Percentiles rank a stretch among this genome's conserved stretches.
Evolutionary conservation across 306 rosid species (phyloP).

Genomic region (Acacia crassicarpa): DNA sequence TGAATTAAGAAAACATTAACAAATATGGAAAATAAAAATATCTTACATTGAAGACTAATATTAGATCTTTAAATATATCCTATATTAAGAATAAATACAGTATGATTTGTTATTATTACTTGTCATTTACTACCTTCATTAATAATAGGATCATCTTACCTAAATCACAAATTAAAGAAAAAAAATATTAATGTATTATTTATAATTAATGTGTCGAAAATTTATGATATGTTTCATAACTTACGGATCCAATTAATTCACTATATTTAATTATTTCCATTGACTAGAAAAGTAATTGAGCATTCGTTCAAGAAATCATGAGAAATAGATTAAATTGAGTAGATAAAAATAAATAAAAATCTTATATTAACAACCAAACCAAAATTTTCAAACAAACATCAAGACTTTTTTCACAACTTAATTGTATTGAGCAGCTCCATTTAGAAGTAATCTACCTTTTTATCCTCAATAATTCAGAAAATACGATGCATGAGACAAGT

Average conservation of each 20-base stretch:
- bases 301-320: background rate
- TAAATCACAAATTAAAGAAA: no score
- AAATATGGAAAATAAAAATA: no score
- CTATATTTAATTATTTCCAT: background rate
- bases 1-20: no score
- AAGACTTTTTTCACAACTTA: background rate
- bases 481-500: no score
- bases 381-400: background rate
- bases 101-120: no score
- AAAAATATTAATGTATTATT: no score
- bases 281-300: background rate
- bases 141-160: no score
- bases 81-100: no score
- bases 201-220: no score
- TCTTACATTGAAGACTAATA: no score
- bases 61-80: rapidly evolving
- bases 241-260: background rate
- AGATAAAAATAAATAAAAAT: background rate
- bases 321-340: background rate
- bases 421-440: no score
- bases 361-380: background rate
- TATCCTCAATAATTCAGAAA: background rate
- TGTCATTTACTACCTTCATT: background rate
- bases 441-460: background rate
- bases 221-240: no score